Conservation (phyloP, 371 early-diverging fungal genomes). For the Mucor velutinosus region DNA sequence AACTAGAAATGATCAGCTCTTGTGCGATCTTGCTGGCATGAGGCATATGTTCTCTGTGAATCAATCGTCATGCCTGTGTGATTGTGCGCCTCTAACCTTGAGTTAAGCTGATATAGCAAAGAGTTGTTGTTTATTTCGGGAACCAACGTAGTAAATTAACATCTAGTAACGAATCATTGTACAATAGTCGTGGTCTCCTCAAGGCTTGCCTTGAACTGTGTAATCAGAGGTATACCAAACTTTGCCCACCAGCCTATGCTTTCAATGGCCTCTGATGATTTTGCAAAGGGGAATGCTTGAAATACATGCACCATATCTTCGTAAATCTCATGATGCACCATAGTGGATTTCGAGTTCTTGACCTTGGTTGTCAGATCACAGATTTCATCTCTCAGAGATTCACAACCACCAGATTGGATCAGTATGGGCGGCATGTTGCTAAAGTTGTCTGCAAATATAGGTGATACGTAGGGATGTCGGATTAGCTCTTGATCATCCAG, state of each 20-base stretch:
- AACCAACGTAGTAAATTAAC: too few species aligned
- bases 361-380: constrained; percentile 28
- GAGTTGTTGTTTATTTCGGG: too few species aligned
- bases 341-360: constrained; percentile 27
- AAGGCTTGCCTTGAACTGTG: constrained; percentile 20
- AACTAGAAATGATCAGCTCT: too few species aligned
- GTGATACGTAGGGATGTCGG: constrained; percentile 48
- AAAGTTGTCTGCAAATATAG: constrained; percentile 46
- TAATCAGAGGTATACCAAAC: constrained; percentile 31
- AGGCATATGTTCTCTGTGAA: too few species aligned
- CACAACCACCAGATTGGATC: constrained; percentile 63
- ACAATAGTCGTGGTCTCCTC: neutral
- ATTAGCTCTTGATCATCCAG: constrained; percentile 29
- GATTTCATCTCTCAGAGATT: constrained; percentile 63
- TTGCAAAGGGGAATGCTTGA: constrained; percentile 55
- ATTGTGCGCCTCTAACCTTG: too few species aligned
- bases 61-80: too few species aligned
- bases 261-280: constrained; percentile 48
- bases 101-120: too few species aligned
- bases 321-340: constrained; percentile 42
- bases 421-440: constrained; percentile 55
- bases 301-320: constrained; percentile 64
- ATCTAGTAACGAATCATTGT: neutral
- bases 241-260: constrained; percentile 45
- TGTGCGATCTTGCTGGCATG: too few species aligned